Conservation (phyloP, 768 basidiomycete species). For the Termitomyces sp. region DNA sequence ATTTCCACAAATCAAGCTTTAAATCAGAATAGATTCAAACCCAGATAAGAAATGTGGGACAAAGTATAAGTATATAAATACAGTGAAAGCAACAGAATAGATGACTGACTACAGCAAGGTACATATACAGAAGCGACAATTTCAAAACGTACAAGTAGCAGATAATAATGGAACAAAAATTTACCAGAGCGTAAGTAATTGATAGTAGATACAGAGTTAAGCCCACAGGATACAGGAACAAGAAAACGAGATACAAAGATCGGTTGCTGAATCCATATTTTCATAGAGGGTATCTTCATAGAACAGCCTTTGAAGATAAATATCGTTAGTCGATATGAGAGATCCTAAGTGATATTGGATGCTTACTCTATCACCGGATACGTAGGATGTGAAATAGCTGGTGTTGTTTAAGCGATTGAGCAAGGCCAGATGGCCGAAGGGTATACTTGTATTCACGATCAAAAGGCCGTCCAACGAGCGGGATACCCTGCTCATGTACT, state of each 20-base stretch:
- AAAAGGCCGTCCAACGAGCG: constrained; percentile 36
- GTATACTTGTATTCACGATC: constrained; percentile 26
- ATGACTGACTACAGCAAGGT: no score
- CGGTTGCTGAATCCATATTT: not conserved
- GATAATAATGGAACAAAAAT: no score
- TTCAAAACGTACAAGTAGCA: not conserved
- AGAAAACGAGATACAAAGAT: not conserved
- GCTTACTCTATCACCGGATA: not conserved
- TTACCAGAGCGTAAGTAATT: not conserved
- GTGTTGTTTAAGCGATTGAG: not conserved
- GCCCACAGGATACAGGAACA: not conserved
- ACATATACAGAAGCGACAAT: not conserved
- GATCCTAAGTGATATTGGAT: not conserved
- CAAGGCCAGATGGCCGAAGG: not conserved
- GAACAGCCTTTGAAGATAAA: no score
- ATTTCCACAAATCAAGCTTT: no score
- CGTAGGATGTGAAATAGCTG: constrained; percentile 1
- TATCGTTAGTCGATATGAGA: not conserved
- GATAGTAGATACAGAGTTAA: not conserved
- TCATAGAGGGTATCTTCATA: not conserved
- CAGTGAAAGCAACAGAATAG: not conserved
- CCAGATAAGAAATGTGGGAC: no score
- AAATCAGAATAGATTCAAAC: no score
- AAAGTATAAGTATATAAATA: not conserved
- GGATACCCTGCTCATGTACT: constrained; percentile 39